These are phyloP conservation scores for Blastocladiella emersonii DNA, from an alignment of 371 early-diverging fungal genomes.

Conservation along the genomic window DNA sequence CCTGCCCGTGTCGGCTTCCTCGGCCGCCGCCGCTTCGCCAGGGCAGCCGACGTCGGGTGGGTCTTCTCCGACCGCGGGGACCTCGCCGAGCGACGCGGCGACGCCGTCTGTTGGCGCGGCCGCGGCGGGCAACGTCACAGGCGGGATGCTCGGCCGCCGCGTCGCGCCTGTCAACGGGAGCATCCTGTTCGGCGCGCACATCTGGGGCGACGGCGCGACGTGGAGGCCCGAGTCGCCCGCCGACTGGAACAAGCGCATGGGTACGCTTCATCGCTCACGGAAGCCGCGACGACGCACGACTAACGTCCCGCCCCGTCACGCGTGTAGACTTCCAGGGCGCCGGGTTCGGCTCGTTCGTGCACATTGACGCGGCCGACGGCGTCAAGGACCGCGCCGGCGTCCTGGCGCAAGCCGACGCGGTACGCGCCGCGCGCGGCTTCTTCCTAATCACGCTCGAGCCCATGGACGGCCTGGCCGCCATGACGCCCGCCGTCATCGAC, in stretches of 20 bases:
- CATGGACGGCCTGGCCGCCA: neutral
- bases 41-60: too few relatives aligned
- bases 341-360: slow-evolving; percentile 3
- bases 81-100: too few relatives aligned
- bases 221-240: neutral
- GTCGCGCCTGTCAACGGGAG: neutral
- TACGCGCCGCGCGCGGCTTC: neutral
- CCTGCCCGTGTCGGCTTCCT: too few relatives aligned
- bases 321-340: too few relatives aligned
- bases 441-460: slow-evolving; percentile 1
- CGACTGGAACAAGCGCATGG: neutral
- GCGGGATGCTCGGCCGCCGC: neutral
- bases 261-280: too few relatives aligned
- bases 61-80: too few relatives aligned
- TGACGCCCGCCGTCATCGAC: neutral
- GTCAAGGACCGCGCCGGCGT: neutral
- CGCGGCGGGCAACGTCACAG: too few relatives aligned
- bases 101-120: too few relatives aligned
- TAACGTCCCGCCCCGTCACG: too few relatives aligned
- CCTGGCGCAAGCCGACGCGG: neutral
- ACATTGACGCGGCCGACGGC: neutral
- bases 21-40: too few relatives aligned
- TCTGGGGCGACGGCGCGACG: neutral
- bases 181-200: slow-evolving; percentile 1
- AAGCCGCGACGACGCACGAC: too few relatives aligned